Percentiles rank a stretch among this genome's conserved stretches.
These are phyloP conservation scores for Sarcodon aspratus DNA, from an alignment of 768 basidiomycete species.

Conservation along the genomic window DNA sequence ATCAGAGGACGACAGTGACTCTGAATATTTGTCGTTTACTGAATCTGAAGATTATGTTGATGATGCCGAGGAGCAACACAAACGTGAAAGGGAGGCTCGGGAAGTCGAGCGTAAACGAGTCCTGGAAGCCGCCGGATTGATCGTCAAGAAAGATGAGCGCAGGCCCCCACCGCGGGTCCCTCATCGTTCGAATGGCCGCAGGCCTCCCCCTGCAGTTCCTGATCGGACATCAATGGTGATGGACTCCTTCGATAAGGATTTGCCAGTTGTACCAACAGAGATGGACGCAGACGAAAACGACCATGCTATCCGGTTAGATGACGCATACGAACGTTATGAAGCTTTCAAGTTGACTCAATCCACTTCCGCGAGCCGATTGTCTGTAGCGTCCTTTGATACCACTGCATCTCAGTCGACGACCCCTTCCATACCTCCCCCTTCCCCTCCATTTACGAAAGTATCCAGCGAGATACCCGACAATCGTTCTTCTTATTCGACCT, in stretches of 20 bases:
- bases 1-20: constrained; percentile 17
- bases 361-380: constrained; percentile 37
- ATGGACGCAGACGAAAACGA: constrained; percentile 9
- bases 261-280: constrained; percentile 40
- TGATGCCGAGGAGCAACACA: constrained; percentile 28
- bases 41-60: constrained; percentile 23
- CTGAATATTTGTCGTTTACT: constrained; percentile 32
- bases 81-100: constrained; percentile 44
- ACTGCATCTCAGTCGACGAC: constrained; percentile 15
- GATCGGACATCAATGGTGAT: constrained; percentile 14
- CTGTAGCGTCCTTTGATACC: constrained; percentile 50
- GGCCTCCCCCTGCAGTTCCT: constrained; percentile 44
- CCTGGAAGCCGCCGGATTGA: constrained; percentile 80
- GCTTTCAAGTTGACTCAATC: constrained; percentile 43
- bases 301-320: constrained; percentile 36
- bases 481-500: constrained; percentile 29
- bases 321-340: constrained; percentile 87
- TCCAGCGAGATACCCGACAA: constrained; percentile 16
- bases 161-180: constrained; percentile 28
- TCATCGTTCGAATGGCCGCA: constrained; percentile 18
- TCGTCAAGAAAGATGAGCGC: constrained; percentile 52
- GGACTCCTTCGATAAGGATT: constrained; percentile 21
- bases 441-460: neutral
- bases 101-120: constrained; percentile 73
- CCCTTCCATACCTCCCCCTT: constrained; percentile 18